Percentiles rank a stretch among this genome's conserved stretches.
Evolutionary conservation across 345 rosid species (phyloP).

Genomic region (Gossypium sturtianum): DNA sequence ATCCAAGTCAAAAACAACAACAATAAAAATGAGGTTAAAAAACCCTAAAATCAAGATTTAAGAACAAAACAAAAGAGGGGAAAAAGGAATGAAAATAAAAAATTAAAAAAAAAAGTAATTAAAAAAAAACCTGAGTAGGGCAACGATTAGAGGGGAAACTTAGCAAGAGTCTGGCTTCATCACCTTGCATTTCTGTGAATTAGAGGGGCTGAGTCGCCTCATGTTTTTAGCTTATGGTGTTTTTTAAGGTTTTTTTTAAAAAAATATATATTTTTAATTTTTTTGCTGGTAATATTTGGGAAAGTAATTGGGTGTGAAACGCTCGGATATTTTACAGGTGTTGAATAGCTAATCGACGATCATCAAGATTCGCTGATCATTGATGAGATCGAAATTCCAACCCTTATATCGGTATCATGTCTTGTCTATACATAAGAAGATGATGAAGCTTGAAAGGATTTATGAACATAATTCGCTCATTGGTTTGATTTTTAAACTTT

Average conservation of each 20-base stretch:
- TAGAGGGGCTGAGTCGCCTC: not conserved
- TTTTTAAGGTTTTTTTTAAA: not conserved
- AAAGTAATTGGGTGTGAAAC: not conserved
- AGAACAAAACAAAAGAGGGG: not conserved
- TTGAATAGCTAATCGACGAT: not conserved
- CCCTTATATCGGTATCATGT: not conserved
- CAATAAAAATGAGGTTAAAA: not conserved
- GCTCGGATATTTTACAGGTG: slow-evolving; percentile 13
- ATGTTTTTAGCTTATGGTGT: not conserved
- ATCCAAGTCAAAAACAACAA: slow-evolving; percentile 2
- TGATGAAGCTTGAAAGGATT: no score
- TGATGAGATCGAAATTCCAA: not conserved
- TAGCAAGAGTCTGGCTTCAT: slow-evolving; percentile 67
- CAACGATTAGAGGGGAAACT: slow-evolving; percentile 62
- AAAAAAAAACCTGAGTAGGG: slow-evolving; percentile 53
- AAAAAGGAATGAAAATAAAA: not conserved
- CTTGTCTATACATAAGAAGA: not conserved
- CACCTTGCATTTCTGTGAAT: slow-evolving; percentile 50
- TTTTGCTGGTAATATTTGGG: not conserved
- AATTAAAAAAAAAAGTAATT: not conserved
- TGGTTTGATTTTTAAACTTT: no score
- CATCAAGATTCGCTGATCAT: not conserved
- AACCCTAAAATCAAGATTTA: slow-evolving; percentile 12
- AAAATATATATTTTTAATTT: not conserved
- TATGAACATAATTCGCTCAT: no score